Percentiles rank a stretch among this genome's conserved stretches.
These are phyloP conservation scores for Coemansia sp. DNA, from an alignment of 192 early-diverging fungal genomes.

Conservation along the genomic window DNA sequence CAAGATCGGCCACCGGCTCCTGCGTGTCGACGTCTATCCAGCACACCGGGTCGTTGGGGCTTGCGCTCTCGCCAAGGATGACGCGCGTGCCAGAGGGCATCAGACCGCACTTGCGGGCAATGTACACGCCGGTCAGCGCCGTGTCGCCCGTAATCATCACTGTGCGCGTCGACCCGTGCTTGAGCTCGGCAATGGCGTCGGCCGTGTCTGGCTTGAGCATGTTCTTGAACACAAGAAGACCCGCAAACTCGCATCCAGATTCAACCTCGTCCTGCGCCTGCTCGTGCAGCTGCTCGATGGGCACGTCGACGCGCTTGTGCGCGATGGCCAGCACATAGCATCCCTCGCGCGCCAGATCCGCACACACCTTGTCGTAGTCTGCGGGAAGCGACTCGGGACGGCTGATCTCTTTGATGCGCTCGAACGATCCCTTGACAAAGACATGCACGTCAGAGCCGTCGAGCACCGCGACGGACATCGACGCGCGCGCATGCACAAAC, in stretches of 20 bases:
- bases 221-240: constrained; percentile 76
- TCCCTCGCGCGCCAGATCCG: constrained; percentile 63
- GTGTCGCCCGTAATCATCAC: constrained; percentile 88
- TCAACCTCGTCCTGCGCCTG: constrained; percentile 63
- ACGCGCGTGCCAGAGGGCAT: constrained; percentile 52
- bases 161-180: constrained; percentile 61
- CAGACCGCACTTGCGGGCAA: constrained; percentile 68
- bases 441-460: constrained; percentile 60
- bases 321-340: constrained; percentile 78
- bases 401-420: constrained; percentile 59
- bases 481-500: constrained; percentile 72
- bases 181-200: constrained; percentile 63
- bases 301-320: constrained; percentile 57
- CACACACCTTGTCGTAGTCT: constrained; percentile 57
- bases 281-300: constrained; percentile 33
- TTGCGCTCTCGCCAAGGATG: no score
- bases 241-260: constrained; percentile 52
- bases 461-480: constrained; percentile 66
- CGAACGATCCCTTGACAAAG: constrained; percentile 78
- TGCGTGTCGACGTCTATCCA: constrained; percentile 45
- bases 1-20: no score
- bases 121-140: constrained; percentile 67
- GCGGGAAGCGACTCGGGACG: constrained; percentile 50
- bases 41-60: no score
- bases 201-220: constrained; percentile 69